Base-by-base conservation (phyloP, 352 stramenopile species). In the Phytopythium sindhum region DNA sequence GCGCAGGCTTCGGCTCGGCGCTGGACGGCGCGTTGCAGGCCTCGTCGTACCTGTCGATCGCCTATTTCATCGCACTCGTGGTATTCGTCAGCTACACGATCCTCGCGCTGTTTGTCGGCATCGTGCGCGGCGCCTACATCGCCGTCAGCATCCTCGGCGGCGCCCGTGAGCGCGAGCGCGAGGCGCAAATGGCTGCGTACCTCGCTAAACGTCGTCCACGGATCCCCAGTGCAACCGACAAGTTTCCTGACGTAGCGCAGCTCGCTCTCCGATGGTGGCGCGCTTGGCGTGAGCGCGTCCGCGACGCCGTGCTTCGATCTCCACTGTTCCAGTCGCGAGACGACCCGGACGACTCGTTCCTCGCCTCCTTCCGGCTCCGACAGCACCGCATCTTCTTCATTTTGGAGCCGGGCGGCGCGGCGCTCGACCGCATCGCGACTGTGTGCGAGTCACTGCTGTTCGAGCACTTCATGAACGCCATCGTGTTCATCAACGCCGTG, bases 1-100 rank as follows among this genome's bases (percentile, higher is more conserved):
- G 86, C 0, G 85, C 86, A 0, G 84, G 86, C n/a, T 95, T 95
- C 61, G 86, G 86, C 0, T 68, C 83, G n/a, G 70, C 82, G 1
- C 76, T 95, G 4, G 86, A 95, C 57, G 86, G 81, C 19, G 81
- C 78, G 15, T 68, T 90, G 33, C 84, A 93, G 41, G 79, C 81
- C 1, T 82, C 81, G 37, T 95, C 84, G 1, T 91, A 84, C 42
- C 80, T 92, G 52, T 74, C 78, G 4, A 86, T 95, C 58, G 63
- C 91, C 61, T 93, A 91, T 52, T 95, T 95, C 63, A 82, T 93
- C 55, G 83, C 66, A 10, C 66, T 93, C 5, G 84, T 93, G 50
- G 81, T 95, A 0, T 91, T 95, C 33, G 83, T 95, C 0, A 93
- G 83, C 41, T 93, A 90, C 67, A 93, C 92, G 81, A 91, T 93